Evolutionary conservation across 202 grass and related monocot genomes (phyloP), one percentile per base, ranked within the genome.

Genomic region (Zizania palustris): DNA sequence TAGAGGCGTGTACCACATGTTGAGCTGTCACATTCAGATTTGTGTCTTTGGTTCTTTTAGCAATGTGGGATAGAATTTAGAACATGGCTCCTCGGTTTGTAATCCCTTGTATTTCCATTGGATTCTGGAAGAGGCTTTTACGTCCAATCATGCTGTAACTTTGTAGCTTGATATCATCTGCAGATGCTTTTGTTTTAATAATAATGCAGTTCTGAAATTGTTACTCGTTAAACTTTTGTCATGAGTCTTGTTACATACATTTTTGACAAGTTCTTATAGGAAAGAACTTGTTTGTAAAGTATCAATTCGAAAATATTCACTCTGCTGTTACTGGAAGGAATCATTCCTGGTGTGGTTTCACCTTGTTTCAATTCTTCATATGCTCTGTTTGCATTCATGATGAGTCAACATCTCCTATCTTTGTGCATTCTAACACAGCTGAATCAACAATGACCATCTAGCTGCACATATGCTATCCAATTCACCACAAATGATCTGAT

Each of bases 91-190:
- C 53, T 70, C 5, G 36, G 56, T 66, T 84, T 81, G 65, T 72
- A 54, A 73, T 67, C 22, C 9, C 56, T 67, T 40, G 19, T 42
- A 57, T 72, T 64, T 73, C 50, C 69, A 56, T 43, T 10, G 9
- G 65, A 58, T 59, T 77, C 21, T 77, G 5, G 43, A 50, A 50
- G 59, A 68, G 48, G 16, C 56, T 67, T 60, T 51, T 61, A 36
- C 35, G 21, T 6, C 15, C 42, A 44, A 13, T 57, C 65, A 60
- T 71, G 51, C 61, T 80, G 81, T 71, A 76, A 72, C 56, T 35
- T 74, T 80, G 63, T 76, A 84, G 76, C 66, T 51, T 57, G 45
- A 70, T 80, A 45, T 70, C 36, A 88, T 67, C 50, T 80, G 69
- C 56, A 22, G 63, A 70, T 88, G 45, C 37, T 51, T 81, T 51